Percentiles rank a stretch among this genome's conserved stretches.
These are phyloP conservation scores for Babesia divergens DNA, from an alignment of 169 alveolate genomes.

Conservation along the genomic window DNA sequence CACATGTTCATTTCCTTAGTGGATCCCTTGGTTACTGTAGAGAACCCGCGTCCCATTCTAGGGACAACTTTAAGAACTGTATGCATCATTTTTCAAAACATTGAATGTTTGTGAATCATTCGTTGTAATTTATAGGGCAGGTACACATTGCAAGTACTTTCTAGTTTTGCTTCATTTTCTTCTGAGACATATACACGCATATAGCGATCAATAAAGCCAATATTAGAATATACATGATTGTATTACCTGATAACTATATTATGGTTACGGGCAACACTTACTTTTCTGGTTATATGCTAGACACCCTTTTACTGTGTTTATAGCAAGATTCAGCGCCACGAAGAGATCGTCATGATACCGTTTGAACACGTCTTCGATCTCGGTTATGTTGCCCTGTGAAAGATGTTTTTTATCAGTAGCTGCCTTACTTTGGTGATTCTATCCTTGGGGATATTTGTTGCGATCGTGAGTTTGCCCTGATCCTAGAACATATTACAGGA, in stretches of 20 bases:
- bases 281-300: not conserved
- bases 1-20: conserved; percentile 86
- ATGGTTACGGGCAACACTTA: not conserved
- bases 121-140: not conserved
- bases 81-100: conserved; percentile 8
- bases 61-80: not conserved
- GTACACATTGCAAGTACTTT: not conserved
- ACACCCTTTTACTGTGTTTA: not conserved
- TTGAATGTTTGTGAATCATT: not conserved
- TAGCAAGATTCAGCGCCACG: conserved; percentile 23
- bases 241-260: not conserved
- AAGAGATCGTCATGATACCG: conserved; percentile 1
- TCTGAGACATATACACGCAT: not conserved
- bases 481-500: not conserved
- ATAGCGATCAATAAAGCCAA: not conserved
- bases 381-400: conserved; percentile 10
- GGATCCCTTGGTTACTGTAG: conserved; percentile 31
- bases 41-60: not conserved
- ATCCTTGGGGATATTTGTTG: not conserved
- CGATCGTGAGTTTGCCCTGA: conserved; percentile 1
- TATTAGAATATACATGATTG: not conserved
- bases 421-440: not conserved
- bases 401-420: not conserved
- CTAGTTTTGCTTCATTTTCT: not conserved
- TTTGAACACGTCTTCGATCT: conserved; percentile 5